Conservation (phyloP, 2,329 filamentous ascomycete genomes). For the Paraphoma chrysanthemicola region DNA sequence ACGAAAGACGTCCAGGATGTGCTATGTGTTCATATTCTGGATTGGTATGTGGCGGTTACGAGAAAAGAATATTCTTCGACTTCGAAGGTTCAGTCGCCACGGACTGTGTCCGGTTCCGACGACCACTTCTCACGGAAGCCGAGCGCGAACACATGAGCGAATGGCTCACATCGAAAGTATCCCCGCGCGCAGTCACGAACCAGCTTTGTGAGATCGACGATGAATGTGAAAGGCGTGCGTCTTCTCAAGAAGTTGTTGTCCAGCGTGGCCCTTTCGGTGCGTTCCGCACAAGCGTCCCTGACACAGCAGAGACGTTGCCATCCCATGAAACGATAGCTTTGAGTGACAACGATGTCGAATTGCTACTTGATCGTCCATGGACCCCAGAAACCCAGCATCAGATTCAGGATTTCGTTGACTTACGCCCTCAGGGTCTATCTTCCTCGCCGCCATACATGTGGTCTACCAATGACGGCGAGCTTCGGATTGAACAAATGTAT, state of each 20-base stretch:
- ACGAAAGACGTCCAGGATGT: conserved; percentile 52
- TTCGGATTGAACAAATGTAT: conserved; percentile 10
- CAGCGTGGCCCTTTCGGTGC: conserved; percentile 19
- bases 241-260: conserved; percentile 11
- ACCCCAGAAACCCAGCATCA: conserved; percentile 11
- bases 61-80: conserved; percentile 49
- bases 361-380: background rate
- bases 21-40: conserved; percentile 47
- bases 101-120: conserved; percentile 43
- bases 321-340: background rate
- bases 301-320: background rate
- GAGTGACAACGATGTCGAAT: background rate
- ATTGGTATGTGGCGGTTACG: conserved; percentile 51
- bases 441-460: background rate
- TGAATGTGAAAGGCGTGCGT: conserved; percentile 20
- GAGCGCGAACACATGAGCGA: conserved; percentile 46
- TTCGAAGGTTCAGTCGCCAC: conserved; percentile 25
- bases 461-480: background rate
- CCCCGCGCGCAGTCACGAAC: conserved; percentile 23
- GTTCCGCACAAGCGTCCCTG: conserved; percentile 4
- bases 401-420: conserved; percentile 11
- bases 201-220: conserved; percentile 36
- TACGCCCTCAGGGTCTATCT: background rate
- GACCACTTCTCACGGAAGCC: conserved; percentile 53
- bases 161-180: conserved; percentile 44